Base-by-base conservation (phyloP, 2,329 filamentous ascomycete genomes). In the Fusarium gaditjirri region DNA sequence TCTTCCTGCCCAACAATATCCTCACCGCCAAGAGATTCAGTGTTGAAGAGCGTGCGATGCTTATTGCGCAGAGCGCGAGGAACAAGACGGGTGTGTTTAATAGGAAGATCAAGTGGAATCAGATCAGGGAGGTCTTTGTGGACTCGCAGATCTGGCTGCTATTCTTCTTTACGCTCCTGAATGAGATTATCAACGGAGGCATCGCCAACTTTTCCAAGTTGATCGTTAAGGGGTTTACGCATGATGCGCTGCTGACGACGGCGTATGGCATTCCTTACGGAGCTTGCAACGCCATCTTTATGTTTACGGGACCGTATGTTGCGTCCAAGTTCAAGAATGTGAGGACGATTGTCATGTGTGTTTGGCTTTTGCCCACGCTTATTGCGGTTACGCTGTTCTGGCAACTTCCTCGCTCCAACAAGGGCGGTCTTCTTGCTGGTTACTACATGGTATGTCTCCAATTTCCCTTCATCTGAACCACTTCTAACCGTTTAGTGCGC, bases 21-120 rank as follows among this genome's bases (percentile, higher is more conserved):
- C 79, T 85, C 68, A 81, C 82, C 47, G 77, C 77, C 0, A 72
- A 76, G 65, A 58, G 73, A 2, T 78, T 68, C 57, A 75, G 70
- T 0, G 49, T 76, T 4, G 74, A 77, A 46, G 77, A 78, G 58
- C 74, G 77, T 4, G 76, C 75, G 19, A 83, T 89, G 53, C 91
- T 87, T 0, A 90, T 92, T 5, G 88, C 86, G 65, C 93, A 91
- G 78, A 86, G 93, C 42, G 87, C 82, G 5, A 77, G 82, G 2
- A 84, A 87, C 56, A 78, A 80, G 56, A 85, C 84, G 1, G 85
- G 85, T 25, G 82, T 88, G 17, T 81, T 86, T 23, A 87, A 85
- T 73, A 80, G 82, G 54, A 80, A 79, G n/a, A 85, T 88, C 77
- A 86, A 87, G 68, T 80, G 78, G 72, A 78, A 81, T 33, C 86